A percentile compares a stretch with the other conserved stretches of the same genome.
phyloP scores from a whole-genome alignment of 169 alveolate genomes.

The Plasmodium inui region DNA sequence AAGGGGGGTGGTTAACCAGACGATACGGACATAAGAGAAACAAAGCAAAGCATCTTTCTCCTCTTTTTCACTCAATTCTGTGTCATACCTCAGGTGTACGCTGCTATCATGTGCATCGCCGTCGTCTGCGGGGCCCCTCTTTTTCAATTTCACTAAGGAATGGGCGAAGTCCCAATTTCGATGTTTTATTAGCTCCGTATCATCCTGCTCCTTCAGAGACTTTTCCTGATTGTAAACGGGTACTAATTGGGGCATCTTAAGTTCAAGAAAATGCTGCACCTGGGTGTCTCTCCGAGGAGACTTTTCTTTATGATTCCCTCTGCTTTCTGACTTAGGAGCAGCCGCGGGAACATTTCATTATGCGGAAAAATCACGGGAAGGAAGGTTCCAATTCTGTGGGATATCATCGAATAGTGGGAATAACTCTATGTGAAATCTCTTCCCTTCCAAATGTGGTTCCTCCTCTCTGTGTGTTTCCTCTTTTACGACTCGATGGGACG shows the following conservation, averaged over 20 bases:
- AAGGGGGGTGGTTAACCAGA: neutral
- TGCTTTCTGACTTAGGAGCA: neutral
- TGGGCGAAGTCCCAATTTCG: conserved; percentile 50
- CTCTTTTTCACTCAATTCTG: neutral
- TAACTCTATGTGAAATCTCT: neutral
- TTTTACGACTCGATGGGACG: neutral
- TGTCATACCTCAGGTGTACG: conserved; percentile 1
- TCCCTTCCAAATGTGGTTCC: neutral
- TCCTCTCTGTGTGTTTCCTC: neutral
- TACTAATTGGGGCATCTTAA: conserved; percentile 38
- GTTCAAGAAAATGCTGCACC: neutral
- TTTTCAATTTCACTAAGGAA: conserved; percentile 23
- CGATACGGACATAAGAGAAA: neutral
- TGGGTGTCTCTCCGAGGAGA: neutral
- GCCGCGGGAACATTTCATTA: neutral
- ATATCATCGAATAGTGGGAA: neutral
- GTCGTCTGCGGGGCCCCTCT: neutral
- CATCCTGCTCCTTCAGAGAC: conserved; percentile 47
- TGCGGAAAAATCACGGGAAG: neutral
- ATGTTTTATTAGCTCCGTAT: conserved; percentile 29
- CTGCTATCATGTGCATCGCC: conserved; percentile 21
- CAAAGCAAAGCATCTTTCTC: neutral
- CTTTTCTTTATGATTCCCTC: neutral
- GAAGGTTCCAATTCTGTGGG: neutral
- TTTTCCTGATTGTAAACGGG: conserved; percentile 69